A percentile compares a stretch with the other conserved stretches of the same genome.
These are phyloP conservation scores for Solanum aculeatissimum DNA, from an alignment of 305 asterid genomes.

Conservation along the genomic window DNA sequence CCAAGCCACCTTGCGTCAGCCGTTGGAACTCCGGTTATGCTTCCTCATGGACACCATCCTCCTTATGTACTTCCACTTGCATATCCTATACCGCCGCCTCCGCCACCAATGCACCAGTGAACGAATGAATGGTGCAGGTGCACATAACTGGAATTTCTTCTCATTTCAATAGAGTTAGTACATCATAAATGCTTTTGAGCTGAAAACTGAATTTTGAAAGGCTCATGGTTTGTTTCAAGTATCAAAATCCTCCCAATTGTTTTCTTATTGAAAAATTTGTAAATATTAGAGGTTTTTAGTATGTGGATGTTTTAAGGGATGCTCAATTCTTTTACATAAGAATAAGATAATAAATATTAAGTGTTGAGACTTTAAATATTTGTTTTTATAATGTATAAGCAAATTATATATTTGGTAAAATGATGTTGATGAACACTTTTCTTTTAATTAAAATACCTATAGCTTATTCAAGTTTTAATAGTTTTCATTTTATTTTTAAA, in stretches of 20 bases:
- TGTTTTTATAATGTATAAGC: not conserved
- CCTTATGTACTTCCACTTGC: slow-evolving; percentile 60
- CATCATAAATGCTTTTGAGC: slow-evolving; percentile 4
- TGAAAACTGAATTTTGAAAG: not conserved
- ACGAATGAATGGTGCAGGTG: not conserved
- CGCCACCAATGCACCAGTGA: slow-evolving; percentile 41
- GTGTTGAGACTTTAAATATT: not conserved
- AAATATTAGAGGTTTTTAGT: not conserved
- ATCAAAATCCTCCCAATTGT: not conserved
- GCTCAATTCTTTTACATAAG: not conserved
- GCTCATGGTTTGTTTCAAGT: not conserved
- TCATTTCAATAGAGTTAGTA: not conserved
- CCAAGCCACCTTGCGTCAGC: slow-evolving; percentile 70
- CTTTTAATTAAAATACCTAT: no score
- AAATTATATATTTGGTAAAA: not conserved
- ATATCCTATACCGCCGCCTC: slow-evolving; percentile 61
- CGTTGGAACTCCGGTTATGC: slow-evolving; percentile 79
- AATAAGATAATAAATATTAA: not conserved
- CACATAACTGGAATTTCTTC: not conserved
- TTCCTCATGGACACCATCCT: slow-evolving; percentile 45
- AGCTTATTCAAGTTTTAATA: no score
- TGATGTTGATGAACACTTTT: not conserved
- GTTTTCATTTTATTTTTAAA: not conserved
- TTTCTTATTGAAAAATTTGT: not conserved
- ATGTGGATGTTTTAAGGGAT: not conserved